Evolutionary conservation across 176 grass and related monocot genomes (phyloP).

Genomic region (Zoysia pacifica): DNA sequence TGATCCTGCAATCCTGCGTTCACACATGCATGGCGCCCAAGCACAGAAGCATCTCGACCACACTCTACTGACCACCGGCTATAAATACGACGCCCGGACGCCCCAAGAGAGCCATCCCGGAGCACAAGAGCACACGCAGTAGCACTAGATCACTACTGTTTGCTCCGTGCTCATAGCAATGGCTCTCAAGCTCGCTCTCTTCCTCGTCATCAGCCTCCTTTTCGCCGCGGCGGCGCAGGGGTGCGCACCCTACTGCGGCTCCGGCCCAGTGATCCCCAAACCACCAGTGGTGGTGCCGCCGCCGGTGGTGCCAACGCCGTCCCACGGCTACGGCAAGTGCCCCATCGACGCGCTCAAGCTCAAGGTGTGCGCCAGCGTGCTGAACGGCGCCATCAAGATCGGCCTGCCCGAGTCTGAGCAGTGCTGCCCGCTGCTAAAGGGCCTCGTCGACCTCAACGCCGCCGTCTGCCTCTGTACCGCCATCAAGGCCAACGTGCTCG

Average conservation of each 20-base stretch:
- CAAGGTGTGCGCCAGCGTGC: slow-evolving; percentile 36
- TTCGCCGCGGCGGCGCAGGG: slow-evolving; percentile 23
- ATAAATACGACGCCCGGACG: slow-evolving; percentile 3
- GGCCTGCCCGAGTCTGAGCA: neutral
- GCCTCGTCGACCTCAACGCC: slow-evolving; percentile 10
- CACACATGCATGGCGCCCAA: neutral
- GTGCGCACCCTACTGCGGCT: neutral
- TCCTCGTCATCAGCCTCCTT: slow-evolving; percentile 17
- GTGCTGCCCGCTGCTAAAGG: slow-evolving; percentile 24
- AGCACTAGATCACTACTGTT: neutral
- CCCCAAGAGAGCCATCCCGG: neutral
- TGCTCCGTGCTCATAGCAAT: neutral
- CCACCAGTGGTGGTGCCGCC: neutral
- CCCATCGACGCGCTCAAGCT: slow-evolving; percentile 27
- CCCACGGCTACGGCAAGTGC: slow-evolving; percentile 5
- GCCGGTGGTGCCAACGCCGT: neutral
- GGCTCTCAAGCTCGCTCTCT: slow-evolving; percentile 14
- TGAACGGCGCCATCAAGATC: neutral
- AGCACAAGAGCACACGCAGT: slow-evolving; percentile 7
- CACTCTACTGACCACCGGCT: neutral
- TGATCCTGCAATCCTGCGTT: neutral
- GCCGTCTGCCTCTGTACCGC: slow-evolving; percentile 29
- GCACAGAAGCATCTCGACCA: neutral
- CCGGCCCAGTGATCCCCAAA: neutral
- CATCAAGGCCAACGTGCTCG: slow-evolving; percentile 1